Base-by-base conservation (phyloP, 495 filamentous ascomycete genomes). In the Aspergillus ostianus region DNA sequence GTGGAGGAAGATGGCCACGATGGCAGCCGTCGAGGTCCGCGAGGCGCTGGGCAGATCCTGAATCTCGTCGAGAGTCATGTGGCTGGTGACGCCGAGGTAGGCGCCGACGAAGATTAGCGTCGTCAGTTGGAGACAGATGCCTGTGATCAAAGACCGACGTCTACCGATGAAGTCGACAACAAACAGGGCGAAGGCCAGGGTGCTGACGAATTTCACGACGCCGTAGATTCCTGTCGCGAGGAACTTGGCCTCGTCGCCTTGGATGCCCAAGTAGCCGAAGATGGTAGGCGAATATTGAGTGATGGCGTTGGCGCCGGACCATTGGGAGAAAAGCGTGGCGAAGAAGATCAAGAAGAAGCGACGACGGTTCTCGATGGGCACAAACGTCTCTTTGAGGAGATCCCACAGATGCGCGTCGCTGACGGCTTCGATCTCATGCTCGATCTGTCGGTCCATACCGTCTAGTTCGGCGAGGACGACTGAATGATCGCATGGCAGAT, bases 161-260 rank as follows among this genome's bases (percentile, higher is more conserved):
- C 87, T 79, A 10, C 88, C 88, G 5, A 89, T 73, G 3, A 84
- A 81, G 66, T 91, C 87, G 36, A 84, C 83, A 51, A 84, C 79
- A 65, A 88, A 87, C 36, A 86, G 53, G 9, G 88, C 73, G 72
- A 86, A 89, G n/a, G 77, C 47, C 23, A 76, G 68, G 17, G 84
- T 86, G 55, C 80, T 68, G 10, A 71, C 70, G 21, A 81, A 84
- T 60, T 76, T 80, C 26, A 76, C 74, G 3, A 72, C 64, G 6
- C 70, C 77, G 21, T 77, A 79, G 20, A 80, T 67, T 7, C 74
- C 79, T 0, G 79, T 77, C 0, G 74, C 72, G 44, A 79, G 67
- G n/a, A 79, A 68, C 17, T 62, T 64, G 2, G 72, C 56, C 20
- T 75, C 70, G 15, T 70, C 70, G 15, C 74, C 70, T 2, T 20